Evolutionary conservation across 1,284 basidiomycete species (phyloP).

Genomic region (Malassezia obtusa): DNA sequence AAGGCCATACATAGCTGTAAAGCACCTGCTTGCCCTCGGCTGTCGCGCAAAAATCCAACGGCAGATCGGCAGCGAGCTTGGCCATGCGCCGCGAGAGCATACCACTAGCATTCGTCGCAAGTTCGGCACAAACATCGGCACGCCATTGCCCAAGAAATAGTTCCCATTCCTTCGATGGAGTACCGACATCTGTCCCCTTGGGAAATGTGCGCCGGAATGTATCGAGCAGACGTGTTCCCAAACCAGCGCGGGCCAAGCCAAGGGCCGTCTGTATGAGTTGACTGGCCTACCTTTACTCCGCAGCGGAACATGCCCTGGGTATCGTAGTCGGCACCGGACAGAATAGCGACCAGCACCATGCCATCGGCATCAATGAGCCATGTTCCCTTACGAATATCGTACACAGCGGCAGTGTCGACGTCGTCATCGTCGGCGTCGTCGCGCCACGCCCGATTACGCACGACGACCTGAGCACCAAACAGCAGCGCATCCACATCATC

Average conservation of each 20-base stretch:
- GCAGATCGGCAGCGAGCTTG: constrained; percentile 20
- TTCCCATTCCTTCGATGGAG: constrained; percentile 18
- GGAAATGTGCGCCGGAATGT: too few relatives aligned
- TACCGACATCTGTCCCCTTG: too few relatives aligned
- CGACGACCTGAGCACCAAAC: constrained; percentile 72
- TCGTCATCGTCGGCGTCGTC: neutral
- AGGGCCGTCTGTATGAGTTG: constrained; percentile 37
- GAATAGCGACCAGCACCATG: constrained; percentile 71
- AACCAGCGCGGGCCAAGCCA: constrained; percentile 51
- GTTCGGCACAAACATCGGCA: constrained; percentile 21
- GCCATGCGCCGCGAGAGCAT: constrained; percentile 17
- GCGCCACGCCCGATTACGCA: constrained; percentile 51
- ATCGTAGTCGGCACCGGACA: constrained; percentile 84
- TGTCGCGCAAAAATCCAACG: neutral
- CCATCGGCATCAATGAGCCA: constrained; percentile 55
- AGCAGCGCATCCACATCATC: constrained; percentile 88
- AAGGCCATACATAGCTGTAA: neutral
- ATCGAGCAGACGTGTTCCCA: constrained; percentile 54
- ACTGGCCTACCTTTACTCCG: constrained; percentile 18
- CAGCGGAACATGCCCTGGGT: constrained; percentile 36
- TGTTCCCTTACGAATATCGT: constrained; percentile 47
- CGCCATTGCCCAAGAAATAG: constrained; percentile 23
- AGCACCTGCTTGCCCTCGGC: neutral
- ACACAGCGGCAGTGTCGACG: neutral
- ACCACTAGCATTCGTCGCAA: constrained; percentile 23